Percentiles rank a stretch among this genome's conserved stretches.
These are phyloP conservation scores for Acer yangbiense DNA, from an alignment of 345 rosid species.

Conservation along the genomic window DNA sequence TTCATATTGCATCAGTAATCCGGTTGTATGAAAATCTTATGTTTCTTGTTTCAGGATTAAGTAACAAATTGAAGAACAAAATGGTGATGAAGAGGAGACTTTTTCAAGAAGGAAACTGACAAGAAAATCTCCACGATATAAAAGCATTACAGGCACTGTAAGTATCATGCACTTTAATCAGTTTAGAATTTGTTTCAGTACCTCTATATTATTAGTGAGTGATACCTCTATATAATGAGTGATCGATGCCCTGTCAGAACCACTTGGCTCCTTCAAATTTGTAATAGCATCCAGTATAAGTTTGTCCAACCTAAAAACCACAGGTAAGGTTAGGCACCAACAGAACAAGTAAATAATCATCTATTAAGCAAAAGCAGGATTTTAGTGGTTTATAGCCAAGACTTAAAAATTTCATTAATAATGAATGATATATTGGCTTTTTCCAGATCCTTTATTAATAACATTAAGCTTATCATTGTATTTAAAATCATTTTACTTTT, in stretches of 20 bases:
- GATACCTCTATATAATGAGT: slow-evolving; percentile 85
- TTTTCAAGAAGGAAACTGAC: slow-evolving; percentile 12
- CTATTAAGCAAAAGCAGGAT: slow-evolving; percentile 13
- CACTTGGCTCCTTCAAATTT: slow-evolving; percentile 75
- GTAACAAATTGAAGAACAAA: slow-evolving; percentile 11
- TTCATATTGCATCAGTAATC: not conserved
- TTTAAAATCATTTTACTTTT: not conserved
- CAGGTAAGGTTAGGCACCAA: slow-evolving; percentile 22
- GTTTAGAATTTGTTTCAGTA: slow-evolving; percentile 26
- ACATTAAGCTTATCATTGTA: not conserved
- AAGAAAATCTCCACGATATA: slow-evolving; percentile 21
- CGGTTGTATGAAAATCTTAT: slow-evolving; percentile 1
- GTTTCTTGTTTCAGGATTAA: slow-evolving; percentile 5
- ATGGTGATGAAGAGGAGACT: slow-evolving; percentile 6
- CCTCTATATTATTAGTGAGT: slow-evolving; percentile 80
- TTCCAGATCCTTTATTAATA: not conserved
- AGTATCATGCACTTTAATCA: slow-evolving; percentile 14
- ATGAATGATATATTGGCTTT: not conserved
- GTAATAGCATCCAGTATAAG: slow-evolving; percentile 78
- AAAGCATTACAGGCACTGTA: slow-evolving; percentile 7
- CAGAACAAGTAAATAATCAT: slow-evolving; percentile 13
- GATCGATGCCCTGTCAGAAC: slow-evolving; percentile 85
- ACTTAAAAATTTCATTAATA: not conserved
- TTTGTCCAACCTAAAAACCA: slow-evolving; percentile 65
- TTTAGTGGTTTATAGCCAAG: slow-evolving; percentile 6